Base-by-base conservation (phyloP, 768 basidiomycete genomes). In the Vararia minispora region DNA sequence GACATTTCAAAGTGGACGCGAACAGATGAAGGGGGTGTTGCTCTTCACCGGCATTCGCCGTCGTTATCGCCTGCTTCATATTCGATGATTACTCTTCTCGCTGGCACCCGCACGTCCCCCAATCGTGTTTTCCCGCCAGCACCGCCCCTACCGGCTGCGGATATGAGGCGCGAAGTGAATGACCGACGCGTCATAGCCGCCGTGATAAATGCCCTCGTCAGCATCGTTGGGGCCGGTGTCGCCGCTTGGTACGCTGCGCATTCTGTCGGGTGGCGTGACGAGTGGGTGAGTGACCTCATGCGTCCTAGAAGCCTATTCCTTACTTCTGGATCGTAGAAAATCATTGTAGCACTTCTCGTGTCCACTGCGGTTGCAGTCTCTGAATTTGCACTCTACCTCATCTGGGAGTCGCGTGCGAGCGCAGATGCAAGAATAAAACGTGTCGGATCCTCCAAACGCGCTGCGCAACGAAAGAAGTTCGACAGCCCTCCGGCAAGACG, bases 51-150 rank as follows among this genome's bases (percentile, higher is more conserved):
- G 34, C 61, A 73, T 36, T 49, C 61, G 5, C 66, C 65, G 8
- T 56, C 63, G 2, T 60, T 86, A 33, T 58, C 74, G 41, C 60
- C 73, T 4, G 58, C 60, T 16, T 62, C 69, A 11, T 88, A 83
- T 53, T 61, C 68, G 5, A 86, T 85, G 75, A 60, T 86, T 27
- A 61, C 83, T 14, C 63, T 90, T 25, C 72, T 90, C 5, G 84
- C 87, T 12, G 86, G 86, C 26, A 69, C 78, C 5, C 72, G 68
- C 30, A 79, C 85, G n/a, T 84, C 83, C 5, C 86, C 86, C 16
- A 75, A 82, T 41, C 72, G 79, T 38, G 74, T 66, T 25, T 82
- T 85, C 43, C 76, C 76, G 23, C 46, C 59, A 7, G 4, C 66
- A 63, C 17, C 67, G 64, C 16, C 59, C 56, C 41, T 66, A 66